Percentiles rank a stretch among this genome's conserved stretches.
Conservation (phyloP, 495 filamentous ascomycete genomes). For the Penicillium parvum region DNA sequence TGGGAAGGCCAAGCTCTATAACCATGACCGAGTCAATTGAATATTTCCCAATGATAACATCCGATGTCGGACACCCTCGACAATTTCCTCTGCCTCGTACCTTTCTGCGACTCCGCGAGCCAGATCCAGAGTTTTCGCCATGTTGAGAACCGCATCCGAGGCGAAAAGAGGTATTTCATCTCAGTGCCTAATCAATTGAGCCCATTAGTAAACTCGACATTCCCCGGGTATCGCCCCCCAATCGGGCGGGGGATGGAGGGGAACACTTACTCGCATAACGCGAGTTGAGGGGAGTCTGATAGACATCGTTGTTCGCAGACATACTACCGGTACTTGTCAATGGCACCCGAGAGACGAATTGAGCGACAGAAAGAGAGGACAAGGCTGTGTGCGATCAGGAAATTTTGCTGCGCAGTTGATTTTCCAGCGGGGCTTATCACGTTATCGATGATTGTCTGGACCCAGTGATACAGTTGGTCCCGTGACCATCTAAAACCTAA, state of each 20-base stretch:
- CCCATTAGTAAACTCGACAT: neutral
- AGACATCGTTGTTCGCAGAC: conserved; percentile 59
- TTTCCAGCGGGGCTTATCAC: conserved; percentile 44
- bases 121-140: conserved; percentile 81
- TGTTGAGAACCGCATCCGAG: conserved; percentile 63
- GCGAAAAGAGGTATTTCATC: conserved; percentile 62
- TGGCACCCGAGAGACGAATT: conserved; percentile 21
- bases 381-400: conserved; percentile 26
- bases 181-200: conserved; percentile 34
- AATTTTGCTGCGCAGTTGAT: conserved; percentile 29
- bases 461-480: no score
- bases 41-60: conserved; percentile 3
- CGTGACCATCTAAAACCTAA: no score
- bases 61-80: conserved; percentile 13
- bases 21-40: conserved; percentile 25
- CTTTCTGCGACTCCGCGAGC: conserved; percentile 78
- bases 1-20: conserved; percentile 49
- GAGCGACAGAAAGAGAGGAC: conserved; percentile 17
- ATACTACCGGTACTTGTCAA: conserved; percentile 37
- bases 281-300: conserved; percentile 68
- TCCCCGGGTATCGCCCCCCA: conserved; percentile 8
- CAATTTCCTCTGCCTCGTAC: conserved; percentile 28
- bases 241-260: conserved; percentile 6
- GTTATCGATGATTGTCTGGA: no score
- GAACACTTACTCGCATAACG: conserved; percentile 62